A percentile compares a stretch with the other conserved stretches of the same genome.
Evolutionary conservation across 2,329 filamentous ascomycete genomes (phyloP).

Genomic region (Chaetomiaceae sp.): DNA sequence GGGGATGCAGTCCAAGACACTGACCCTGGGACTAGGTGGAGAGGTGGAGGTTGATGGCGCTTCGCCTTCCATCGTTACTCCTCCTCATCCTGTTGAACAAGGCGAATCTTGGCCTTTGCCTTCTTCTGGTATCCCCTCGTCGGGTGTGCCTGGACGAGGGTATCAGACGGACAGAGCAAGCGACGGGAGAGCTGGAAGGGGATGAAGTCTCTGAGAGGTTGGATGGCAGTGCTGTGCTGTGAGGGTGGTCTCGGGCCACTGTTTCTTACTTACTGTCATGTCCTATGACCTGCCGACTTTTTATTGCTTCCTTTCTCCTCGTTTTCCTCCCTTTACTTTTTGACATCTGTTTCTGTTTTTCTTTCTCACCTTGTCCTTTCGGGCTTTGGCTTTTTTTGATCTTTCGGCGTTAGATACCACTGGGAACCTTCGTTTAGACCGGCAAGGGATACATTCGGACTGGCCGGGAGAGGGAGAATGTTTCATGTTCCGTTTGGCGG

Average conservation of each 20-base stretch:
- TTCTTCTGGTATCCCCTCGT: not conserved
- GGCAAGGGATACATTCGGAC: not conserved
- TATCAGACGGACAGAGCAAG: not conserved
- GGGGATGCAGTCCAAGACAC: too few species aligned
- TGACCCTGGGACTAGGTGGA: too few species aligned
- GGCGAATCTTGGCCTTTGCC: not conserved
- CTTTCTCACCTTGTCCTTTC: too few species aligned
- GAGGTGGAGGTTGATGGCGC: too few species aligned
- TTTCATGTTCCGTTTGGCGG: too few species aligned
- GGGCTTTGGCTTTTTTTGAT: not conserved
- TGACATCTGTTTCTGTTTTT: not conserved
- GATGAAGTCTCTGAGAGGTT: not conserved
- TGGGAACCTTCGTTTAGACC: constrained; percentile 3
- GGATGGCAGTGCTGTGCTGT: not conserved
- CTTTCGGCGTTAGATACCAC: not conserved
- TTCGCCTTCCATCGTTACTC: too few species aligned
- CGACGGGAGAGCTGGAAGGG: constrained; percentile 4
- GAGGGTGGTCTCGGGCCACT: not conserved
- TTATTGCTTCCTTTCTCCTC: too few species aligned
- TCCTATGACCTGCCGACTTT: too few species aligned
- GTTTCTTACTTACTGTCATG: too few species aligned
- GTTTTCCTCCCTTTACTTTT: not conserved
- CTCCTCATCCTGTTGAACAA: too few species aligned
- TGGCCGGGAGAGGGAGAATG: not conserved
- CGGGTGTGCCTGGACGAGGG: not conserved